phyloP scores from a whole-genome alignment of 1,139 yeast species.

The Magnusiomyces paraingens region DNA sequence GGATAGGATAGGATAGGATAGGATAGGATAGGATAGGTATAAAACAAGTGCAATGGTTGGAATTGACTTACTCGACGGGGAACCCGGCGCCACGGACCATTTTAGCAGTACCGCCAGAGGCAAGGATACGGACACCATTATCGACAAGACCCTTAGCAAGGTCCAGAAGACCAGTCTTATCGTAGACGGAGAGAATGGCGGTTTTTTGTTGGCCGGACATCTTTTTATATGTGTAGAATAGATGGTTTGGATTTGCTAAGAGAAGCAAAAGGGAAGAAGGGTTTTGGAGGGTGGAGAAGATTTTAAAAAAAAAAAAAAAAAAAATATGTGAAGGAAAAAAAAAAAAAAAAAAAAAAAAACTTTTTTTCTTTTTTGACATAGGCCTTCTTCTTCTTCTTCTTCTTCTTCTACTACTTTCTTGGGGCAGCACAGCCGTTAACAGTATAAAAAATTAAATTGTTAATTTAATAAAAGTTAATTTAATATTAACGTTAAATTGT shows the following conservation, averaged over 20 bases:
- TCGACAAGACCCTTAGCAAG: slow-evolving; percentile 89
- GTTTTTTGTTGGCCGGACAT: slow-evolving; percentile 43
- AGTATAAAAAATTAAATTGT: slow-evolving; percentile 1
- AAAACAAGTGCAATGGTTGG: not conserved
- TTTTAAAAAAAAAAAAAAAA: not conserved
- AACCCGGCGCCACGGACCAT: slow-evolving; percentile 95
- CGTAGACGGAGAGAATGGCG: slow-evolving; percentile 94
- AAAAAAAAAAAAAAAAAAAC: not conserved
- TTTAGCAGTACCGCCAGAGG: slow-evolving; percentile 96
- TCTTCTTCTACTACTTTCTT: not conserved
- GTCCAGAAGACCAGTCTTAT: slow-evolving; percentile 92
- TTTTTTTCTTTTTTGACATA: no score
- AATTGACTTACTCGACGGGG: slow-evolving; percentile 60
- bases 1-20: no score
- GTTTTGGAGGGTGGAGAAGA: not conserved
- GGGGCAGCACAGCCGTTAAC: not conserved
- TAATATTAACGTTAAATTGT: no score
- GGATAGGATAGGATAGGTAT: not conserved
- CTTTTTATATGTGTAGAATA: not conserved
- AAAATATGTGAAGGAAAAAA: not conserved
- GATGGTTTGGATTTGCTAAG: not conserved
- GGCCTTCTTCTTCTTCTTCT: no score
- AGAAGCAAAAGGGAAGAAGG: not conserved
- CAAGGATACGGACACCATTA: slow-evolving; percentile 83
- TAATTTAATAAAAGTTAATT: no score